phyloP scores from a whole-genome alignment of 1,139 yeast species.

The Yamadazyma blattariae region DNA sequence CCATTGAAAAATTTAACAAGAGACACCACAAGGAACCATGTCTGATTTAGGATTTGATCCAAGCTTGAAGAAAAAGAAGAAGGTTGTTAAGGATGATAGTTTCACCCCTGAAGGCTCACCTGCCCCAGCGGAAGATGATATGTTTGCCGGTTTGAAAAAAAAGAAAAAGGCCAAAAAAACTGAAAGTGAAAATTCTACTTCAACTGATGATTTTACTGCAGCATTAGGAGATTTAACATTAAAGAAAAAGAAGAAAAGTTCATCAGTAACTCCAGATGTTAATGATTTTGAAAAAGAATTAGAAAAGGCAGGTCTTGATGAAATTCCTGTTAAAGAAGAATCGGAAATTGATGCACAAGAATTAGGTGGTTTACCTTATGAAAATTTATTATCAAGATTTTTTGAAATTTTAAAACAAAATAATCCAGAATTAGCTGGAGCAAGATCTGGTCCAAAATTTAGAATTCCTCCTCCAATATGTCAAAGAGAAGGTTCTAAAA shows the following conservation, averaged over 20 bases:
- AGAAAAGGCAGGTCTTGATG: slow-evolving; percentile 84
- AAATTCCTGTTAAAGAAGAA: slow-evolving; percentile 27
- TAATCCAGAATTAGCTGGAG: slow-evolving; percentile 98
- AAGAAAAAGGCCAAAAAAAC: slow-evolving; percentile 50
- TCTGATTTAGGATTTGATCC: slow-evolving; percentile 77
- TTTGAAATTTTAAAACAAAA: slow-evolving; percentile 82
- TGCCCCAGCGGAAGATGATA: slow-evolving; percentile 44
- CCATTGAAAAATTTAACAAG: slow-evolving; percentile 5
- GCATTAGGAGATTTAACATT: slow-evolving; percentile 73
- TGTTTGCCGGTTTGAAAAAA: slow-evolving; percentile 54
- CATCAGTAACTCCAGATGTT: slow-evolving; percentile 47
- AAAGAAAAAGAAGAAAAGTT: slow-evolving; percentile 76
- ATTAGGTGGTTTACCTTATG: slow-evolving; percentile 57
- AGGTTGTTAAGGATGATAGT: slow-evolving; percentile 49
- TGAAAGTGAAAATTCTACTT: slow-evolving; percentile 31
- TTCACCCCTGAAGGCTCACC: slow-evolving; percentile 28
- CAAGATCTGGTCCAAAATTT: slow-evolving; percentile 86
- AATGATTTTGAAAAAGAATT: slow-evolving; percentile 87
- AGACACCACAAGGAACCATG: slow-evolving; percentile 20
- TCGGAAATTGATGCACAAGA: slow-evolving; percentile 14
- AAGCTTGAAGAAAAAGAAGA: slow-evolving; percentile 83
- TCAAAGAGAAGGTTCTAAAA: slow-evolving; percentile 96
- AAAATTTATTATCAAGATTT: slow-evolving; percentile 75
- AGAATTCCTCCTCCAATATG: slow-evolving; percentile 98
- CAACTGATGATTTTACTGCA: slow-evolving; percentile 54